Conservation (phyloP, 106 monocot genomes). For the Dioscorea alata region DNA sequence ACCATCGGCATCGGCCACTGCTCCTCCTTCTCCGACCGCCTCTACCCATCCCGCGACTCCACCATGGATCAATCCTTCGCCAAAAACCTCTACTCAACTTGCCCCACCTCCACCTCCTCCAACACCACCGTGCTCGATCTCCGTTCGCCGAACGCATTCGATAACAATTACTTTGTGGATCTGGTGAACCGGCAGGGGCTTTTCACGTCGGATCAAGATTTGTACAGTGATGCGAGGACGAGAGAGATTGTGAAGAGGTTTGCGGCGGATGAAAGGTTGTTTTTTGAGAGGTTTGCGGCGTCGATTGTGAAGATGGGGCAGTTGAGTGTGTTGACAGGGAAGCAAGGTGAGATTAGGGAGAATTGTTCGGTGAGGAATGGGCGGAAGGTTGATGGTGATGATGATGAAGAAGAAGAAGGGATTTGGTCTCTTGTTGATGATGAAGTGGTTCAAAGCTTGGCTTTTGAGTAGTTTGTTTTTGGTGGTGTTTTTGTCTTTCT, state of each 20-base stretch:
- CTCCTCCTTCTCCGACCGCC: constrained; percentile 46
- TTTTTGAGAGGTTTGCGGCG: constrained; percentile 47
- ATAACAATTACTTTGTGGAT: constrained; percentile 67
- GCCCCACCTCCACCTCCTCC: constrained; percentile 20
- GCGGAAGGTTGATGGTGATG: too few species aligned
- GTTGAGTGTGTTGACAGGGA: constrained; percentile 40
- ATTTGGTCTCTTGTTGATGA: too few species aligned
- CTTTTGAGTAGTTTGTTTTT: too few species aligned
- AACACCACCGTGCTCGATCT: constrained; percentile 40
- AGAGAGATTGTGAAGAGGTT: constrained; percentile 23
- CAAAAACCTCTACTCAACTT: constrained; percentile 21
- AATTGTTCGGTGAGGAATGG: constrained; percentile 38
- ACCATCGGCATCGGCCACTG: constrained; percentile 51
- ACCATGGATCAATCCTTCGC: constrained; percentile 33
- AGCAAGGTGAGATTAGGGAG: constrained; percentile 37
- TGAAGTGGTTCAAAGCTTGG: too few species aligned
- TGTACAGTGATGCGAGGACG: constrained; percentile 33
- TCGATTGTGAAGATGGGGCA: constrained; percentile 61
- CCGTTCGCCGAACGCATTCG: constrained; percentile 43
- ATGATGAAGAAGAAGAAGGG: too few species aligned
- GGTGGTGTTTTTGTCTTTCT: too few species aligned
- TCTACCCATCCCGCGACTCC: constrained; percentile 42
- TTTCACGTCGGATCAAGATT: constrained; percentile 55
- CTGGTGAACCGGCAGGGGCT: constrained; percentile 49
- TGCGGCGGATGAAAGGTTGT: constrained; percentile 24